Base-by-base conservation (phyloP, 2,329 filamentous ascomycete genomes). In the Verticillium isaacii region DNA sequence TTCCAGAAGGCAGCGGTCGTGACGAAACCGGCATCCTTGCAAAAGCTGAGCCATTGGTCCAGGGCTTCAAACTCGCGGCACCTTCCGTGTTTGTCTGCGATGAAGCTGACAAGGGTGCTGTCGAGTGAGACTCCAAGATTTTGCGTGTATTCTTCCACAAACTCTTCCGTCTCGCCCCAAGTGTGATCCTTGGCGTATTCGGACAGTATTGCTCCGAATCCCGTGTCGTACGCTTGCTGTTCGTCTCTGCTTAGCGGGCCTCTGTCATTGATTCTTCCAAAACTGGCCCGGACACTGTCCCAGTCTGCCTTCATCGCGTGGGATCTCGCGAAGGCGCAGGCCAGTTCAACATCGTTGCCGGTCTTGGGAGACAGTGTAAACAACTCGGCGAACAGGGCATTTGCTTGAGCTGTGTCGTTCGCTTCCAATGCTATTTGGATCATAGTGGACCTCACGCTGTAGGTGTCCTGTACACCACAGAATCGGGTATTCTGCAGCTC, bases 81-180 rank as follows among this genome's bases (percentile, higher is more conserved):
- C 25, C 72, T 70, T 14, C 72, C 78, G 64, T 79, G 80, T 60
- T 75, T 74, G 55, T 78, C 77, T 17, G 78, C 77, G 63, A 82
- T 71, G 29, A 81, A 64, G 2, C 75, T 77, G 45, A 80, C 76
- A 62, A 77, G 68, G 60, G 73, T 71, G 11, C 65, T 69, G 64
- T 72, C 72, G 50, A 79, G 64, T 5, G 70, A 70, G 8, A 80
- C 67, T 29, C 69, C 68, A 52, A 79, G 66, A 19, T 74, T 69
- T 15, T 69, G 66, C 4, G 72, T 68, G 58, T 75, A 81, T n/a
- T 62, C 64, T 57, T 71, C 71, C 39, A 79, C 64, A 45, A 81
- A 79, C 5, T 70, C 70, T 62, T 77, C 76, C 5, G 74, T 74
- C 64, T 81, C 77, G 19, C 67, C 66, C 41, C 73, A 73, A 3